Base-by-base conservation (phyloP, 1,284 basidiomycete species). In the Ustilago loliicola region DNA sequence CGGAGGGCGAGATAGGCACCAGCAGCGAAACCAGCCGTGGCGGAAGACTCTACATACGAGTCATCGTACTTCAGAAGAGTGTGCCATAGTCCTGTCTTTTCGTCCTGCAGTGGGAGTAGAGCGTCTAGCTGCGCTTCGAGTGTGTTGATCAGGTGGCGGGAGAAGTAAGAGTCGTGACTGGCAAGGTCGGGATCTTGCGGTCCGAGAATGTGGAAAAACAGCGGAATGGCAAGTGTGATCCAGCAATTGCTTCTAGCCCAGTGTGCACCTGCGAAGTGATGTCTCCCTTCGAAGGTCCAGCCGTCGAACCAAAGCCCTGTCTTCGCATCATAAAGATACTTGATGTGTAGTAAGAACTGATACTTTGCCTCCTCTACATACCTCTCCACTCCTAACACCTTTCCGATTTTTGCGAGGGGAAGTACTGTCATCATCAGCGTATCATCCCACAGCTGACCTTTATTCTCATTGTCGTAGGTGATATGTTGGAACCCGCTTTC, bases 201-300 rank as follows among this genome's bases (percentile, higher is more conserved):
- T 1, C 61, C 64, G 23, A 76, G 87, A 69, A 90, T 87, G 61
- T 90, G 89, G 72, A 91, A 89, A 84, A 92, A 90, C 76, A 91
- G 89, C 0, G 90, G 91, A 75, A 91, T 91, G 25, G 90, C 88
- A 36, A 90, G 87, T 0, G 91, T 91, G 65, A 91, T 88, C 89
- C 91, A 92, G 83, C 90, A 91, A 84, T 91, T 91, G 27, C 91
- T 91, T 55, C 91, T 86, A 3, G 90, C 91, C 91, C 91, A 91
- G 38, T 88, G 87, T 3, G 90, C 90, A 32, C 87, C 85, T 10
- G 89, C 90, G 79, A 91, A 91, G 69, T 89, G 88, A 80, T 89
- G 88, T 40, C 89, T 86, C 5, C 89, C 89, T 55, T 88, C 88
- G 65, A 90, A 90, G 6, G 88, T 89, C 89, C 89, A 90, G 8